Evolutionary conservation across 345 rosid species (phyloP), one percentile per base, ranked within the genome.

Genomic region (Arabidopsis arenosa): DNA sequence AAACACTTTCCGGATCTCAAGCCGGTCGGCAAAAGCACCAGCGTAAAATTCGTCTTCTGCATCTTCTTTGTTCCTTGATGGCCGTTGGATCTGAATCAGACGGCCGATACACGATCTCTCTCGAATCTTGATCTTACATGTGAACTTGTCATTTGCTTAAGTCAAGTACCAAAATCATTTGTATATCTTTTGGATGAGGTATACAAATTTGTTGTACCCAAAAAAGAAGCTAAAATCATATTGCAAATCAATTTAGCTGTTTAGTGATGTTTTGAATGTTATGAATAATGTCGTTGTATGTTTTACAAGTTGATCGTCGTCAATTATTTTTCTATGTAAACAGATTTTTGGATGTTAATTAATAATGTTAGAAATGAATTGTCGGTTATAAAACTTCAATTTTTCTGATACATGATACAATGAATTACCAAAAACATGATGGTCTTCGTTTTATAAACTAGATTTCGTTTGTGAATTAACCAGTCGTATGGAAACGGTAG

Each of bases 1-100:
- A 68, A 65, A 75, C 68, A 61, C 69, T 68, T 68, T 61, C 48
- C 74, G 69, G 69, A 75, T 75, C 74, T 75, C 63, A 75, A 68
- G 69, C 79, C 56, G 63, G 73, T 75, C 73, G 73, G 79, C 61
- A 36, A 66, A 58, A 66, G 23, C 53, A 62, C 41, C 51, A 62
- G 53, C 68, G 61, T 12, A 5, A 62, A 49, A 9, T 32, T 73
- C 54, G 69, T 73, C 30, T 18, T 58, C 44, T 49, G 54, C 62
- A 59, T 32, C 41, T 48, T 51, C 26, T 44, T 59, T 4, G 45
- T 60, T 74, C 48, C 28, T 52, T 61, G 48, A 41, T 68, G 69
- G 56, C 69, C 79, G 74, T 75, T 60, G 21, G 79, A 75, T 75
- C 69, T 63, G 63, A 59, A 75, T 68, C 57, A 40, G 69, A 75